Conservation (phyloP, 1,284 basidiomycete species). For the Mycocalia duriaeana region DNA sequence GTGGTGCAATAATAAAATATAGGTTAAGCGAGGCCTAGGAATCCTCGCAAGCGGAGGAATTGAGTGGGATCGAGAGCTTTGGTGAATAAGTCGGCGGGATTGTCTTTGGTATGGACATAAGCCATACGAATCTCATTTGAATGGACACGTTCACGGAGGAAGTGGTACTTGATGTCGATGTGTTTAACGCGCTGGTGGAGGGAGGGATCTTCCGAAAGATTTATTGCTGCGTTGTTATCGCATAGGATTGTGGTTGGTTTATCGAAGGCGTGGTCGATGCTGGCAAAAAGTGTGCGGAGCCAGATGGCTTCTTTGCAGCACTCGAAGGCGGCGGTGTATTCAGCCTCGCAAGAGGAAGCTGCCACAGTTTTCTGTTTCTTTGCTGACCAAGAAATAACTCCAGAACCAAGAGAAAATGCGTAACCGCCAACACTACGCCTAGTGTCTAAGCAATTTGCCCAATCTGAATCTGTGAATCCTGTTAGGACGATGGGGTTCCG, state of each 20-base stretch:
- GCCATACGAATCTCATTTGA: conserved; percentile 1
- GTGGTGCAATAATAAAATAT: not conserved
- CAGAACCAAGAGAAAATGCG: conserved; percentile 16
- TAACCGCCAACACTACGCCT: conserved; percentile 21
- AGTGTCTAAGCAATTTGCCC: conserved; percentile 11
- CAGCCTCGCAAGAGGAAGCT: conserved; percentile 23
- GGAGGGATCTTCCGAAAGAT: conserved; percentile 10
- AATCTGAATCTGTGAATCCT: conserved; percentile 34
- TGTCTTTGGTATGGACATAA: conserved; percentile 13
- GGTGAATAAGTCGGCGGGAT: conserved; percentile 13
- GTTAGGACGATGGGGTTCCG: not conserved
- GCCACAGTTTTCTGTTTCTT: conserved; percentile 24
- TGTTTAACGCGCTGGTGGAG: conserved; percentile 6
- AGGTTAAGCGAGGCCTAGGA: not conserved
- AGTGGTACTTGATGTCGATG: conserved; percentile 7
- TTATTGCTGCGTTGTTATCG: conserved; percentile 15
- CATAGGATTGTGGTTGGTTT: conserved; percentile 11
- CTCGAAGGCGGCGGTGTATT: conserved; percentile 24
- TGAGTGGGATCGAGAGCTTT: conserved; percentile 8
- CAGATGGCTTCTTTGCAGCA: conserved; percentile 21
- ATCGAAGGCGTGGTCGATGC: conserved; percentile 6
- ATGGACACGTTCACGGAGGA: conserved; percentile 8
- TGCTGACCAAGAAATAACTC: conserved; percentile 17
- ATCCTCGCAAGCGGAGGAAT: conserved; percentile 6
- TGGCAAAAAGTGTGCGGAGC: conserved; percentile 16